Conservation (phyloP, 139 green algal species). For the Pycnococcus provasolii region DNA sequence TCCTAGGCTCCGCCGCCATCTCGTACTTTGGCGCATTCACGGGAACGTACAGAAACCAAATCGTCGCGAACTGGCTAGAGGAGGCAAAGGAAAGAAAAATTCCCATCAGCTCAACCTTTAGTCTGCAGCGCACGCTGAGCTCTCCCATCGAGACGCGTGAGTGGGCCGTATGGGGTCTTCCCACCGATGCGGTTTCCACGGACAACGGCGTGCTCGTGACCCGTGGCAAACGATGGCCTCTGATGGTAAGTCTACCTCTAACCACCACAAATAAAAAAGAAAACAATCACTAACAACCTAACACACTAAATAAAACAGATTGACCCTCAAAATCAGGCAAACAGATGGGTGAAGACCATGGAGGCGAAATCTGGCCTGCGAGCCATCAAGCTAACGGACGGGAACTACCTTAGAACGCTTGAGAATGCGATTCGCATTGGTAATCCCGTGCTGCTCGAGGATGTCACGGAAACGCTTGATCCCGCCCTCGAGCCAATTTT, state of each 20-base stretch:
- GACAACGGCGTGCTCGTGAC: slow-evolving; percentile 74
- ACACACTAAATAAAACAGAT: slow-evolving; percentile 28
- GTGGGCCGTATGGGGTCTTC: slow-evolving; percentile 66
- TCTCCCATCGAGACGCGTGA: slow-evolving; percentile 59
- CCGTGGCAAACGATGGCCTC: slow-evolving; percentile 62
- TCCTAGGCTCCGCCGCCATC: slow-evolving; percentile 55
- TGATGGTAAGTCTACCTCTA: slow-evolving; percentile 53
- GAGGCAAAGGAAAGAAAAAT: slow-evolving; percentile 42
- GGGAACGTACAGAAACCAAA: slow-evolving; percentile 49
- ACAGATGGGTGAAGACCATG: slow-evolving; percentile 62
- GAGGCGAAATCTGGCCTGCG: slow-evolving; percentile 53
- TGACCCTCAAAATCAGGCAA: slow-evolving; percentile 67
- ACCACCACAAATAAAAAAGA: too few relatives aligned
- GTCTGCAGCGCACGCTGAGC: slow-evolving; percentile 47
- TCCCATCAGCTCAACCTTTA: slow-evolving; percentile 41
- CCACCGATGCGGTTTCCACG: slow-evolving; percentile 60
- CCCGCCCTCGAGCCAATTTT: slow-evolving; percentile 62
- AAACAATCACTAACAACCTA: too few relatives aligned
- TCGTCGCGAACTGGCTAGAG: slow-evolving; percentile 51
- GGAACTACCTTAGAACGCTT: slow-evolving; percentile 54
- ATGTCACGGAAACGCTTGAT: slow-evolving; percentile 55
- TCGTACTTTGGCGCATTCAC: slow-evolving; percentile 76
- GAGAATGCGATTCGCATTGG: slow-evolving; percentile 62
- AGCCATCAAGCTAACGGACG: slow-evolving; percentile 54
- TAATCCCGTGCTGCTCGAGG: slow-evolving; percentile 51